Conservation (phyloP, 176 grass and related monocot genomes). For the Avena insularis region DNA sequence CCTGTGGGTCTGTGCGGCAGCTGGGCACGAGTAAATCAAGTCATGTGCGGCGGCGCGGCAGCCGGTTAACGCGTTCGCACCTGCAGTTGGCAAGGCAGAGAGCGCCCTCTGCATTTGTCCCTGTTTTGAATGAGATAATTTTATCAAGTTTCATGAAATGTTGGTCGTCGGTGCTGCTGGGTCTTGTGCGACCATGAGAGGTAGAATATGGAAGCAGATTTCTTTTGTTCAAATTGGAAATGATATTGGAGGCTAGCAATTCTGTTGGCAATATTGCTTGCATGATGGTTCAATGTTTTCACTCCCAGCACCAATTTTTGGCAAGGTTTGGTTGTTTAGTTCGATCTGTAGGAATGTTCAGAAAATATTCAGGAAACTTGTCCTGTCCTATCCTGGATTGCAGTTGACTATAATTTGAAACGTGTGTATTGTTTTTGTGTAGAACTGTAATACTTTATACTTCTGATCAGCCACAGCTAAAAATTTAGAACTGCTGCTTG, state of each 20-base stretch:
- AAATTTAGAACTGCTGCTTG: not conserved
- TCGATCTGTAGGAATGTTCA: not conserved
- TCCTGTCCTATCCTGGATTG: too few relatives aligned
- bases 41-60: not conserved
- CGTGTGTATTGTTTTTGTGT: not conserved
- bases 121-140: not conserved
- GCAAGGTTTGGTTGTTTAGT: not conserved
- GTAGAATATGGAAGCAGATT: not conserved
- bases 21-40: not conserved
- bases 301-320: not conserved
- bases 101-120: not conserved
- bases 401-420: not conserved
- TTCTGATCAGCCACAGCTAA: not conserved
- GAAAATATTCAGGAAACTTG: not conserved
- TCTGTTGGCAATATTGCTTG: not conserved
- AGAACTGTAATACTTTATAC: not conserved
- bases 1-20: not conserved
- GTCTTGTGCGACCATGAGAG: not conserved
- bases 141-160: not conserved
- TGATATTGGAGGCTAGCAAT: not conserved
- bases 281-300: not conserved
- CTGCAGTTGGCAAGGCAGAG: not conserved
- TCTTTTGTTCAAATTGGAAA: not conserved
- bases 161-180: not conserved
- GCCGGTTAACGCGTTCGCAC: not conserved